Conservation (phyloP, 1,139 yeast species). For the Kodamaea plutei region DNA sequence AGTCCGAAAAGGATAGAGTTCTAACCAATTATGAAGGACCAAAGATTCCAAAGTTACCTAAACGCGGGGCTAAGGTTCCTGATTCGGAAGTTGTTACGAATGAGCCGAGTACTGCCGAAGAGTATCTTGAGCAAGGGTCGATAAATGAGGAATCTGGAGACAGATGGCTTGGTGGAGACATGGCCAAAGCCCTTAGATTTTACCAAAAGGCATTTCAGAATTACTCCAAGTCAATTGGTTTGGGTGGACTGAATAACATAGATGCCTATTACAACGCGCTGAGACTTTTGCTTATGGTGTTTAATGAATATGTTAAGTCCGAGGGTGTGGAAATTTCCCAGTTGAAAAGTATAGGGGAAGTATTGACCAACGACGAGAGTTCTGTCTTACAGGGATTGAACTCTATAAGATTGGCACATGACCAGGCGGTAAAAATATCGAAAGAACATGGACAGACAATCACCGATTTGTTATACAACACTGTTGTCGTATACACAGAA, state of each 20-base stretch:
- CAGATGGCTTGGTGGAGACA: constrained; percentile 53
- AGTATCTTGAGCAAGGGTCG: constrained; percentile 45
- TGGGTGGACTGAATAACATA: constrained; percentile 13
- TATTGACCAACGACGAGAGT: constrained; percentile 23
- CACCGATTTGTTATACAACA: constrained; percentile 43
- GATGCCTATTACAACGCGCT: constrained; percentile 49
- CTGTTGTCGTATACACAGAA: constrained; percentile 46
- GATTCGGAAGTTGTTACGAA: constrained; percentile 11
- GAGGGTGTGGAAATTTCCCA: constrained; percentile 40
- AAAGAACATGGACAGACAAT: constrained; percentile 17
- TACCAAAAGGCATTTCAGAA: constrained; percentile 45
- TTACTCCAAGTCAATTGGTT: constrained; percentile 30
- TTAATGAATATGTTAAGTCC: constrained; percentile 37
- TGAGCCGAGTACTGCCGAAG: constrained; percentile 38
- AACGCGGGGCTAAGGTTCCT: constrained; percentile 13
- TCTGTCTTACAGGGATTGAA: constrained; percentile 39
- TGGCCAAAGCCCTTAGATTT: constrained; percentile 49
- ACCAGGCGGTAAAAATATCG: constrained; percentile 27
- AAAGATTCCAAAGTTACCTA: constrained; percentile 20
- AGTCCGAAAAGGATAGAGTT: not conserved
- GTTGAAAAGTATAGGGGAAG: constrained; percentile 40
- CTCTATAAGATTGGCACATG: constrained; percentile 35
- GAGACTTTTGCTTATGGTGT: constrained; percentile 47
- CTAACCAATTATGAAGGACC: constrained; percentile 4
- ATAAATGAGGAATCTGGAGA: constrained; percentile 55